Evolutionary conservation across 352 stramenopile genomes (phyloP).

Genomic region (Blastocystis sp.): DNA sequence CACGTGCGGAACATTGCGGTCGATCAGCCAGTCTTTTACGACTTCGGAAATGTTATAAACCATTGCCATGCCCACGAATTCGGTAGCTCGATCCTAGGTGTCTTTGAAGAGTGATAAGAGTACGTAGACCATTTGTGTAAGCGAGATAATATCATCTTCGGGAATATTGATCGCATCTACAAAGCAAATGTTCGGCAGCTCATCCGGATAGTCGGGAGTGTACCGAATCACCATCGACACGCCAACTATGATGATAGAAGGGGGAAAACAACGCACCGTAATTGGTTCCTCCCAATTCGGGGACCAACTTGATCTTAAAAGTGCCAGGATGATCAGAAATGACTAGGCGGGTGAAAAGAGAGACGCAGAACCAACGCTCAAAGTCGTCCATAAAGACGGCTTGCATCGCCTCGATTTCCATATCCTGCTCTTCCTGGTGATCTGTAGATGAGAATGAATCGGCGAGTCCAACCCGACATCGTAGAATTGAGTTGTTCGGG

Average conservation of each 20-base stretch:
- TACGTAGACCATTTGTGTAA: slow-evolving; percentile 47
- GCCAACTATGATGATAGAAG: background rate
- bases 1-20: slow-evolving; percentile 22
- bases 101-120: background rate
- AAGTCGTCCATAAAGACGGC: slow-evolving; percentile 53
- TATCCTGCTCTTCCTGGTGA: slow-evolving; percentile 18
- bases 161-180: slow-evolving; percentile 31
- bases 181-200: slow-evolving; percentile 39
- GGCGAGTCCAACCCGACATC: background rate
- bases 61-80: slow-evolving; percentile 45
- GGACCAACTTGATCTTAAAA: slow-evolving; percentile 25
- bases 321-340: slow-evolving; percentile 4
- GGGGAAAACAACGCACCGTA: background rate
- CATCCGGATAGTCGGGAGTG: slow-evolving; percentile 36
- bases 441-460: background rate
- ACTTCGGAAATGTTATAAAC: slow-evolving; percentile 42
- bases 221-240: slow-evolving; percentile 28
- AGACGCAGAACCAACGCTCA: background rate
- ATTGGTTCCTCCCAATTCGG: slow-evolving; percentile 1
- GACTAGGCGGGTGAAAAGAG: background rate
- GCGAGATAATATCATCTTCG: slow-evolving; percentile 34
- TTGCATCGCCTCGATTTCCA: slow-evolving; percentile 53
- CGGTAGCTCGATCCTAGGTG: background rate
- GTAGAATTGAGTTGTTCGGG: too few relatives aligned
- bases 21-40: slow-evolving; percentile 40